A percentile compares a stretch with the other conserved stretches of the same genome.
These are phyloP conservation scores for Dovyalis caffra DNA, from an alignment of 345 rosid species.

Conservation along the genomic window DNA sequence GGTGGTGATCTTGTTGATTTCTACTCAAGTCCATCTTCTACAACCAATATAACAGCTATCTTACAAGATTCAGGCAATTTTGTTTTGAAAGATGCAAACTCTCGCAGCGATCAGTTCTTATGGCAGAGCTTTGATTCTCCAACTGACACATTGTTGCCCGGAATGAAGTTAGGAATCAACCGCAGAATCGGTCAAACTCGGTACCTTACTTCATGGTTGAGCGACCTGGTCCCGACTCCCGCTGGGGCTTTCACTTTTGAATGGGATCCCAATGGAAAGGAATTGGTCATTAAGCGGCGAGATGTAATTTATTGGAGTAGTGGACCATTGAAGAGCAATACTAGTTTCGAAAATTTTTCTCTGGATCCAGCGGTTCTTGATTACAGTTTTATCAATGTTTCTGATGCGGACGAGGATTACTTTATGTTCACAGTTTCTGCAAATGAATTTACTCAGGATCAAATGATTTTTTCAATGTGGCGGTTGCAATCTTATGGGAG, in stretches of 20 bases:
- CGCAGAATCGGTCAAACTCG: too few relatives aligned
- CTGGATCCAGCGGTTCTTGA: too few relatives aligned
- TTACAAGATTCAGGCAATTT: not conserved
- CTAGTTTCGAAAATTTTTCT: not conserved
- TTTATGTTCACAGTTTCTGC: not conserved
- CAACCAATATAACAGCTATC: not conserved
- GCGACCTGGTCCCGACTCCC: not conserved
- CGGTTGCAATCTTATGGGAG: not conserved
- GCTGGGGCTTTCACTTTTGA: not conserved
- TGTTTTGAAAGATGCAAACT: not conserved
- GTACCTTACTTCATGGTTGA: too few relatives aligned
- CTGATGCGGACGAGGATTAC: not conserved
- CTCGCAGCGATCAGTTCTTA: not conserved
- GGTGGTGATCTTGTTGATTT: not conserved
- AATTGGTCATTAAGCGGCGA: not conserved
- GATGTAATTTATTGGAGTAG: not conserved
- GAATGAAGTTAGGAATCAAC: too few relatives aligned
- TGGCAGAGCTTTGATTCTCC: too few relatives aligned
- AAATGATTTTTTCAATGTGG: not conserved
- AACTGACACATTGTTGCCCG: too few relatives aligned
- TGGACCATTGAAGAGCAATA: not conserved
- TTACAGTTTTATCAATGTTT: not conserved
- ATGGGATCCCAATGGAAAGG: not conserved
- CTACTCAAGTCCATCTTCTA: not conserved
- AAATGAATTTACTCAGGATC: too few relatives aligned